phyloP scores from a whole-genome alignment of 805 yeast genomes.

The Cyberlindnera americana region DNA sequence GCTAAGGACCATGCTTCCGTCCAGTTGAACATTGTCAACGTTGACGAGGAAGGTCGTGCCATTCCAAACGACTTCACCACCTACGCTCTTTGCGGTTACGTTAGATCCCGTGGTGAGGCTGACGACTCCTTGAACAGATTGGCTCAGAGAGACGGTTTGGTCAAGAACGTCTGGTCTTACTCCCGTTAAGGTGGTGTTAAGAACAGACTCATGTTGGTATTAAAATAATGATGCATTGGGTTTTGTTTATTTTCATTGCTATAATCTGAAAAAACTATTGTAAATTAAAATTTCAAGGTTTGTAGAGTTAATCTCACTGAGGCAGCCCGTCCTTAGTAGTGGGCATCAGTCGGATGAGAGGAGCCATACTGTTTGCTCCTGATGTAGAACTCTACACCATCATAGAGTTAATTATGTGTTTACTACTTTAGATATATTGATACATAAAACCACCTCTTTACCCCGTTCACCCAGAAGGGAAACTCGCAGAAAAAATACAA shows the following conservation, averaged over 20 bases:
- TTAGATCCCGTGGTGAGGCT: slow-evolving; percentile 99
- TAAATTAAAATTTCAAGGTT: slow-evolving; percentile 6
- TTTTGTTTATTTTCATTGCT: slow-evolving; percentile 12
- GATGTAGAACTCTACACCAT: no score
- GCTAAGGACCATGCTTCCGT: slow-evolving; percentile 99
- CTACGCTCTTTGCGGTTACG: slow-evolving; percentile 95
- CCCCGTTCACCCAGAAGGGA: no score
- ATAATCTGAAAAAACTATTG: slow-evolving; percentile 12
- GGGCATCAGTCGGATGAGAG: no score
- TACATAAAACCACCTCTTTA: no score
- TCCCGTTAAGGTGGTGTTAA: slow-evolving; percentile 60
- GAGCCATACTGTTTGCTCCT: no score
- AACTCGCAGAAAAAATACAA: no score
- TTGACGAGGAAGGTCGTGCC: slow-evolving; percentile 94
- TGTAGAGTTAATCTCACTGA: not conserved
- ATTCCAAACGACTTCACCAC: slow-evolving; percentile 87
- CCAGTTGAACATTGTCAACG: slow-evolving; percentile 98
- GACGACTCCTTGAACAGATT: slow-evolving; percentile 99
- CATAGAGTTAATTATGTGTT: no score
- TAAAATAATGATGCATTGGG: slow-evolving; percentile 10
- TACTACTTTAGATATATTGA: no score
- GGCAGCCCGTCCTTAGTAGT: no score
- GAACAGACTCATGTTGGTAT: slow-evolving; percentile 3
- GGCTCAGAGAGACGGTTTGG: slow-evolving; percentile 97
- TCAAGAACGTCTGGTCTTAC: slow-evolving; percentile 94